Evolutionary conservation across 2,329 filamentous ascomycete species (phyloP).

Genomic region (Mariannaea elegans): DNA sequence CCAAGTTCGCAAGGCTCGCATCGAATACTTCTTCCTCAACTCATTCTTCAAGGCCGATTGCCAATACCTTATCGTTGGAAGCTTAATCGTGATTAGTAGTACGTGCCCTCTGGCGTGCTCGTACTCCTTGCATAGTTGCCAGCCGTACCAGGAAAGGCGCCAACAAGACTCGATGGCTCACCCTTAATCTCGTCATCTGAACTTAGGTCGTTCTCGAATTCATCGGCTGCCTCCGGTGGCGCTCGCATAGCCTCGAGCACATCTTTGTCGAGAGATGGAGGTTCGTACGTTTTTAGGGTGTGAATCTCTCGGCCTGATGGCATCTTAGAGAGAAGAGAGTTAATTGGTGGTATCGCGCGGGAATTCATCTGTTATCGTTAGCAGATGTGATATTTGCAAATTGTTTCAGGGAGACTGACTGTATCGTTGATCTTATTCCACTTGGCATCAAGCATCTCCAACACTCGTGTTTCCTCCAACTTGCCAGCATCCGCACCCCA

Average conservation of each 20-base stretch:
- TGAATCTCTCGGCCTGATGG: conserved; percentile 91
- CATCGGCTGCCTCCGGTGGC: conserved; percentile 46
- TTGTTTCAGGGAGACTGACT: conserved; percentile 56
- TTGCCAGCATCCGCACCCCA: conserved; percentile 89
- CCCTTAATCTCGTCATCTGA: conserved; percentile 50
- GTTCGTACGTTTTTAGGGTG: conserved; percentile 71
- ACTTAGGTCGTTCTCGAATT: conserved; percentile 46
- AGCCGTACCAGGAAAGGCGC: conserved; percentile 60
- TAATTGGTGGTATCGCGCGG: conserved; percentile 76
- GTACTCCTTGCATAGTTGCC: conserved; percentile 47
- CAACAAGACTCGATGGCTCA: conserved; percentile 48
- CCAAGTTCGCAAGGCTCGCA: no score
- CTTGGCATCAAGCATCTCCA: conserved; percentile 87
- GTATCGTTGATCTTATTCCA: conserved; percentile 96
- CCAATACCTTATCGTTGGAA: background rate
- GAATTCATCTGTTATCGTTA: conserved; percentile 72
- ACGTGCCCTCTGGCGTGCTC: conserved; percentile 47
- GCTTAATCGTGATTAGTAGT: conserved; percentile 43
- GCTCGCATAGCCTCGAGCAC: conserved; percentile 69
- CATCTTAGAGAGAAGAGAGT: conserved; percentile 78
- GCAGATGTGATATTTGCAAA: background rate
- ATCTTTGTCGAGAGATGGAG: conserved; percentile 71
- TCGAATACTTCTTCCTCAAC: background rate
- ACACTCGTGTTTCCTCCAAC: conserved; percentile 83
- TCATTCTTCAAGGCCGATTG: background rate